phyloP scores from a whole-genome alignment of 148 eudicot species.

The Polygonum maritimum region DNA sequence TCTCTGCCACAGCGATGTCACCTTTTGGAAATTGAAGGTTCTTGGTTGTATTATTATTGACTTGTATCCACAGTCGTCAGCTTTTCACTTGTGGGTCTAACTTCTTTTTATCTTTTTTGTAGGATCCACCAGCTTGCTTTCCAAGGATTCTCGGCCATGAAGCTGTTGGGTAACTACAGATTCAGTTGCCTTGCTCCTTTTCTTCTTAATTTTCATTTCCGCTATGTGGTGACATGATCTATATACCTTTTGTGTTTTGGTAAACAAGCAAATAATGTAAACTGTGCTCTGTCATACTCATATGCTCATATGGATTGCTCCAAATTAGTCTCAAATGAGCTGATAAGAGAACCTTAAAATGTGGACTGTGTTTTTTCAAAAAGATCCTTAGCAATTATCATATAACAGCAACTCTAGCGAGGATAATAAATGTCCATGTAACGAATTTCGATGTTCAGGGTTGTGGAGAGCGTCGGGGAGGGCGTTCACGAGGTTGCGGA shows the following conservation, averaged over 20 bases:
- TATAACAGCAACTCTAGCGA: not conserved
- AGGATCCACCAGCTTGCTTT: constrained; percentile 20
- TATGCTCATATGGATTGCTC: too few species aligned
- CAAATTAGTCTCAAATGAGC: too few species aligned
- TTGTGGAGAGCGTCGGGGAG: constrained; percentile 35
- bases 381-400: too few species aligned
- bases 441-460: constrained; percentile 5
- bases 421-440: not conserved
- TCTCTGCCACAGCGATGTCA: constrained; percentile 33
- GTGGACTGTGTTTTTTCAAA: too few species aligned
- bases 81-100: not conserved
- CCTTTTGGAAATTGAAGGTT: constrained; percentile 37
- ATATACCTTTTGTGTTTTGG: too few species aligned
- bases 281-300: not conserved
- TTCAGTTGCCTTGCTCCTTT: not conserved
- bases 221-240: not conserved
- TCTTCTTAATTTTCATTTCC: not conserved
- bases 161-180: constrained; percentile 31
- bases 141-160: constrained; percentile 48
- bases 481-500: constrained; percentile 27
- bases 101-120: not conserved
- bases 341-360: too few species aligned
- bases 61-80: not conserved
- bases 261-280: not conserved
- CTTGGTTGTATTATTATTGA: not conserved